Evolutionary conservation across 2,329 filamentous ascomycete genomes (phyloP), one percentile per base, ranked within the genome.

Genomic region (Pseudocercospora pini-densiflorae): DNA sequence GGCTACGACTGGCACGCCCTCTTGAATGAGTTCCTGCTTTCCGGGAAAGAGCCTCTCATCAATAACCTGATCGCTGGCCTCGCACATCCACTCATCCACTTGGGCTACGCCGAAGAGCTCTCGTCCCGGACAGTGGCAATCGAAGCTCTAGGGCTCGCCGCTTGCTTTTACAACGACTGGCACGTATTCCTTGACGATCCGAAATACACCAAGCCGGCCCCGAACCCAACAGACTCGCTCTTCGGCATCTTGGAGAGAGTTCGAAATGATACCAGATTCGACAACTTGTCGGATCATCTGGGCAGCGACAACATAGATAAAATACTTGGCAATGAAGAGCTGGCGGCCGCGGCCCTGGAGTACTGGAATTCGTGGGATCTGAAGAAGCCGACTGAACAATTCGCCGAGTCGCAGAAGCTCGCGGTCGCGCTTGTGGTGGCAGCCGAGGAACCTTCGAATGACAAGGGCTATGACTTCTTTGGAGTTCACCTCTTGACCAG

Each of bases 91-190:
- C 83, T 98, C n/a, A 95, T 98, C 65, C 95, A 98, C 75, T 85
- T 99, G 2, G 94, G 89, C n/a, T 97, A 97, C 77, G 95, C 93
- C 9, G 94, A 91, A 76, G 94, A 99, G 81, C 85, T 98, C 73
- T 88, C 92, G 68, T 95, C 87, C 72, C 91, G 90, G 65, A 94
- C 96, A 70, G 78, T 98, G 21, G 94, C 90, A 57, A 95, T 97
- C 80, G 95, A 99, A 82, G 92, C 93, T 0, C 85, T 99, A 0
- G 89, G 88, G 0, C 83, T 97, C 68, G 84, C 89, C 0, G 80
- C 87, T 19, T 87, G 85, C 66, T 87, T 85, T 75, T 87, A 89
- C 76, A 82, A 81, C 68, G 79, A 82, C 55, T 81, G 85, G 59
- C 86, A 88, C 74, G 86, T 86, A 67, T 88, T 87, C 70, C 75